These are phyloP conservation scores for Penicillium cosmopolitanum DNA, from an alignment of 495 filamentous ascomycete genomes.

Conservation along the genomic window DNA sequence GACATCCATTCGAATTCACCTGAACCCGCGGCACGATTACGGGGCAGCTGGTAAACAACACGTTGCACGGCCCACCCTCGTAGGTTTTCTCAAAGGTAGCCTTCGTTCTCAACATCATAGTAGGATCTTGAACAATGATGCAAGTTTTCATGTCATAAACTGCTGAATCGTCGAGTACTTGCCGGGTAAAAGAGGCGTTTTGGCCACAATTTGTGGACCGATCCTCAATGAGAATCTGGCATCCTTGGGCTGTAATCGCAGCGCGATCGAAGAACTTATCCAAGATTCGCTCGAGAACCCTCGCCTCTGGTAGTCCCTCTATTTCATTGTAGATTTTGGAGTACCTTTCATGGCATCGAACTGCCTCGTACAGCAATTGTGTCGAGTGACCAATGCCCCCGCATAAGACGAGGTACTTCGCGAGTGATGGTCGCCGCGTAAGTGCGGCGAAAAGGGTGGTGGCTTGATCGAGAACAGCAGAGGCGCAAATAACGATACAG, in stretches of 20 bases:
- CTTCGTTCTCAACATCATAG: conserved; percentile 38
- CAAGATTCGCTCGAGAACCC: conserved; percentile 35
- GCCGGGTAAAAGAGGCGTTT: conserved; percentile 33
- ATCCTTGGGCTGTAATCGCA: conserved; percentile 19
- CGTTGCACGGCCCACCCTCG: conserved; percentile 9
- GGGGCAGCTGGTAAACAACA: conserved; percentile 37
- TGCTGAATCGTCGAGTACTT: conserved; percentile 30
- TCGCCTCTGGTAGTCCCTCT: conserved; percentile 33
- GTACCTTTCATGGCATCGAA: conserved; percentile 30
- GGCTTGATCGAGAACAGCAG: conserved; percentile 24
- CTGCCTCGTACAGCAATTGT: conserved; percentile 34
- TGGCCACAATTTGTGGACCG: conserved; percentile 42
- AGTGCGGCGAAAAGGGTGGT: conserved; percentile 24
- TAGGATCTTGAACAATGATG: conserved; percentile 44
- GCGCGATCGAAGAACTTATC: conserved; percentile 26
- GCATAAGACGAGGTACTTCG: conserved; percentile 39
- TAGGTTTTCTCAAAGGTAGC: conserved; percentile 40
- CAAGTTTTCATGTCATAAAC: conserved; percentile 16
- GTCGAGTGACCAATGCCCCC: conserved; percentile 46
- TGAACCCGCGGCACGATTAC: conserved; percentile 32
- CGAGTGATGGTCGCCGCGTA: conserved; percentile 20
- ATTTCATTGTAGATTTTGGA: conserved; percentile 20
- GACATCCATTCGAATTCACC: neutral
- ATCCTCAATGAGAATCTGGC: conserved; percentile 37
- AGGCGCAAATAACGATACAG: conserved; percentile 38